These are phyloP conservation scores for Sophora flavescens DNA, from an alignment of 306 rosid species.

Conservation along the genomic window DNA sequence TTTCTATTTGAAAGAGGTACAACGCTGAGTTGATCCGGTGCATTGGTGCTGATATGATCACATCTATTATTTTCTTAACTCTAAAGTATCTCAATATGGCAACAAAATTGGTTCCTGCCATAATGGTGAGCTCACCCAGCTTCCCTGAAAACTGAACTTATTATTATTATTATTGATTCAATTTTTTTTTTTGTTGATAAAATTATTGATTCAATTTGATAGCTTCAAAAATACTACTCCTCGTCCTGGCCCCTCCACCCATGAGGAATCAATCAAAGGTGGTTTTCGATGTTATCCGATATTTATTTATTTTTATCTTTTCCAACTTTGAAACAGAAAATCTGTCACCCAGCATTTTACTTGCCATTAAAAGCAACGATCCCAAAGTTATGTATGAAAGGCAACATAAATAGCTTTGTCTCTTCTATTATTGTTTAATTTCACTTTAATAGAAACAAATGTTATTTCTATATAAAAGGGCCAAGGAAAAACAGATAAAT, in stretches of 20 bases:
- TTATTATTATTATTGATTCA: not conserved
- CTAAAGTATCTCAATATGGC: too few relatives aligned
- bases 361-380: not conserved
- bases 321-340: not conserved
- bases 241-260: constrained; percentile 18
- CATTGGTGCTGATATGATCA: too few relatives aligned
- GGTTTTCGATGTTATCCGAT: not conserved
- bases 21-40: too few relatives aligned
- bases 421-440: too few relatives aligned
- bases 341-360: not conserved
- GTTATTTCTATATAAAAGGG: not conserved
- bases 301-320: not conserved
- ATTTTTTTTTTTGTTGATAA: too few relatives aligned
- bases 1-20: too few relatives aligned
- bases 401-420: not conserved
- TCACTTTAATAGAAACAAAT: too few relatives aligned
- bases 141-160: not conserved
- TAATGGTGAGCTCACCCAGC: not conserved
- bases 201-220: not conserved
- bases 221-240: constrained; percentile 43
- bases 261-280: constrained; percentile 35
- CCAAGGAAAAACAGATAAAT: not conserved
- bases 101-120: too few relatives aligned
- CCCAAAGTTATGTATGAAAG: not conserved
- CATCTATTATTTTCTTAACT: too few relatives aligned